Base-by-base conservation (phyloP, 768 basidiomycete species). In the Gyrodon lividus region DNA sequence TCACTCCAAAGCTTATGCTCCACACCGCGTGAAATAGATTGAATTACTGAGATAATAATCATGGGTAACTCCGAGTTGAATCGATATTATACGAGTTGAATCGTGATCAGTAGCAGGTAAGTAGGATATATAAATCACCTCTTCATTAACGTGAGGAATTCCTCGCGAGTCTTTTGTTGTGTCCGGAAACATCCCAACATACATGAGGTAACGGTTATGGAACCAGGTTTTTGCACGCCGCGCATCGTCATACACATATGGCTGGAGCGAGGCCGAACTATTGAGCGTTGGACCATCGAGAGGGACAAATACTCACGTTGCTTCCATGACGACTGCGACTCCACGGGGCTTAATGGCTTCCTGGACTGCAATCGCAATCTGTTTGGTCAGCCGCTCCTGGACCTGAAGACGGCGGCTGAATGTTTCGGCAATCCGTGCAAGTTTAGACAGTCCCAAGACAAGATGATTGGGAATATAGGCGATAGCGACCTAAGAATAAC, bases 211-310 rank as follows among this genome's bases (percentile, higher is more conserved):
- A 94, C 88, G 0, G 97, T 99, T 20, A 89, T 83, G 6, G 96
- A 80, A 22, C 97, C 97, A 2, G 96, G 96, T 72, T 99, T 99
- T 73, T 99, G 97, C 8, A 99, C 97, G 48, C 97, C 97, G 56
- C 97, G 88, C 96, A 98, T 98, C 3, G 96, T 94, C 97, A 99
- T 99, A 67, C 96, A 98, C 70, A 98, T 80, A 72, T 98, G 96
- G 20, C 92, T 95, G 63, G 5, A 31, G 41, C 43, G 52, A 47
- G 33, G 19, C 51, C 49, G 51, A 34, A n/a, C n/a, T 26, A 47
- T n/a, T 48, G 35, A 59, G 60, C 48, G 41, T 50, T 33, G 49
- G 47, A 46, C 33, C 28, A 51, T 40, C n/a, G 46, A 53, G 10
- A 46, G 57, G 35, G 51, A 44, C 37, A n/a, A 42, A 42, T 4